Conservation (phyloP, 768 basidiomycete species). For the Chlorophyllum brunneum region DNA sequence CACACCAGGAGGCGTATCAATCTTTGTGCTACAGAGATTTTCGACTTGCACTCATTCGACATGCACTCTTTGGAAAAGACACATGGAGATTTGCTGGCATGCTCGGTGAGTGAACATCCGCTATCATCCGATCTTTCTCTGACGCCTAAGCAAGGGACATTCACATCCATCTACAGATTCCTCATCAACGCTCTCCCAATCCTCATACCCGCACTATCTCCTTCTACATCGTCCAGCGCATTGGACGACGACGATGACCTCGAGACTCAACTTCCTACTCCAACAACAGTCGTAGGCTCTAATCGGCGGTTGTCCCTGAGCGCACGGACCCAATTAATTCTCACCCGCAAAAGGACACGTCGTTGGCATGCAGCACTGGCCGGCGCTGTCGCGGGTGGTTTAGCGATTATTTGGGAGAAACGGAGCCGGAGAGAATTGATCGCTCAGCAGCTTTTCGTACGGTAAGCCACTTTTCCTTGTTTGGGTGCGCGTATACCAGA, state of each 20-base stretch:
- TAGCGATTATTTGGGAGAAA: conserved; percentile 79
- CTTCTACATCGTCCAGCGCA: conserved; percentile 24
- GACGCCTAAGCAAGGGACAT: conserved; percentile 44
- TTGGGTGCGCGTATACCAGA: background rate
- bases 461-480: conserved; percentile 41
- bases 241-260: conserved; percentile 26
- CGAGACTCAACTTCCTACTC: conserved; percentile 18
- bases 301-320: conserved; percentile 52
- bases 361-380: conserved; percentile 81
- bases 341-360: conserved; percentile 63
- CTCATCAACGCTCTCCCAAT: conserved; percentile 77
- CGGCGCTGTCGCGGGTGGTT: conserved; percentile 67
- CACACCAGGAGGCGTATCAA: background rate
- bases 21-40: conserved; percentile 40
- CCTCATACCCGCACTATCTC: conserved; percentile 48
- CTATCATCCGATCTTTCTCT: conserved; percentile 2
- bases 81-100: conserved; percentile 83
- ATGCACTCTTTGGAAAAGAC: conserved; percentile 81
- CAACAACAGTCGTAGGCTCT: conserved; percentile 27
- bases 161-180: conserved; percentile 75
- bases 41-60: conserved; percentile 64
- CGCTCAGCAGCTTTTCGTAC: conserved; percentile 86
- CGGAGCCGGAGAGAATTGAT: conserved; percentile 58
- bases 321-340: conserved; percentile 56
- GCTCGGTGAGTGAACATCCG: conserved; percentile 54